A percentile compares a stretch with the other conserved stretches of the same genome.
These are phyloP conservation scores for Phytomonas francai DNA, from an alignment of 208 protist genomes.

Conservation along the genomic window DNA sequence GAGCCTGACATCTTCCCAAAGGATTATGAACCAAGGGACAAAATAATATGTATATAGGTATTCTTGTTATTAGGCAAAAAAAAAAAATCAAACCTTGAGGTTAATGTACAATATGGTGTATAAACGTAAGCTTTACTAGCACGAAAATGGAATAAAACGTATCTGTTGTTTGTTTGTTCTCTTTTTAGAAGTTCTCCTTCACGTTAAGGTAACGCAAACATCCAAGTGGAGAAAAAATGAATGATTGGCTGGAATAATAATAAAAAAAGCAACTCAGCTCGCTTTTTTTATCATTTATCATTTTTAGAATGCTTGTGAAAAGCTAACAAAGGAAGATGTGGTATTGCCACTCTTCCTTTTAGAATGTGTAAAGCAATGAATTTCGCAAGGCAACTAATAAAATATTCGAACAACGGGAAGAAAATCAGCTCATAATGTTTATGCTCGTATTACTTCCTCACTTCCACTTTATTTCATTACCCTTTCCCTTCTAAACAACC, in stretches of 20 bases:
- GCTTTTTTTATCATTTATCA: not conserved
- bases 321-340: not conserved
- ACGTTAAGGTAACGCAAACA: not conserved
- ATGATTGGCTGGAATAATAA: not conserved
- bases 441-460: not conserved
- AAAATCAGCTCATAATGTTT: not conserved
- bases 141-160: conserved; percentile 4
- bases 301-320: not conserved
- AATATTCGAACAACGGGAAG: not conserved
- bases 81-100: not conserved
- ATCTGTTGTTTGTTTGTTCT: conserved; percentile 8
- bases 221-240: not conserved
- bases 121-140: not conserved
- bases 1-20: not conserved
- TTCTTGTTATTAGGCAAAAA: conserved; percentile 5
- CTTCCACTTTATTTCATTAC: not conserved
- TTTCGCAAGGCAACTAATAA: not conserved
- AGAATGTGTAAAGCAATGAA: not conserved
- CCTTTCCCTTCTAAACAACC: not conserved
- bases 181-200: conserved; percentile 7
- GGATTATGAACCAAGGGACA: not conserved
- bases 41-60: not conserved
- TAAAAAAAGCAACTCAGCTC: not conserved
- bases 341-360: not conserved
- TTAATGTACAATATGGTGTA: not conserved